Conservation (phyloP, 345 rosid species). For the Raphanus sativus region DNA sequence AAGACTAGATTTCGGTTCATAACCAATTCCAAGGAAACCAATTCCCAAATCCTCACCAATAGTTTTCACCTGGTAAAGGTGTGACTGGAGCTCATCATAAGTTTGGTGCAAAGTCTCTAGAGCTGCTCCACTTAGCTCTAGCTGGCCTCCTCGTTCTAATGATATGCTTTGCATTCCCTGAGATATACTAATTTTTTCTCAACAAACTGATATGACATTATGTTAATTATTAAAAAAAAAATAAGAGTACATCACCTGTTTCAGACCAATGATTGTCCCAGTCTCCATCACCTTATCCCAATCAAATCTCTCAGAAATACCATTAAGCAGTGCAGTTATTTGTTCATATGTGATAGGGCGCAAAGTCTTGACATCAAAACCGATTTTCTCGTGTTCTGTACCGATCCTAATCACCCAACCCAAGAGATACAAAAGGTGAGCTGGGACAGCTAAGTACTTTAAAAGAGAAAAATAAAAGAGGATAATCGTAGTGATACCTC, state of each 20-base stretch:
- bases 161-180: slow-evolving; percentile 49
- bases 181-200: background rate
- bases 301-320: slow-evolving; percentile 90
- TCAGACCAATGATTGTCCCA: slow-evolving; percentile 66
- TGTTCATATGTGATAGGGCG: slow-evolving; percentile 79
- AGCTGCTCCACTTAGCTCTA: slow-evolving; percentile 98
- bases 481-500: background rate
- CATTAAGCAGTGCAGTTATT: slow-evolving; percentile 68
- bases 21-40: slow-evolving; percentile 86
- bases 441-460: background rate
- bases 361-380: slow-evolving; percentile 67
- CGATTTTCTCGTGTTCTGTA: slow-evolving; percentile 90
- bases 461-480: background rate
- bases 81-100: slow-evolving; percentile 86
- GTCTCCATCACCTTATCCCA: slow-evolving; percentile 92
- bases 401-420: slow-evolving; percentile 68
- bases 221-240: background rate
- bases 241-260: slow-evolving; percentile 52
- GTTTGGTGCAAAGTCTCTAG: slow-evolving; percentile 94
- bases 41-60: slow-evolving; percentile 84
- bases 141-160: slow-evolving; percentile 10
- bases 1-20: slow-evolving; percentile 73
- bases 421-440: background rate
- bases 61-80: slow-evolving; percentile 90
- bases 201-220: background rate